Conservation (phyloP, 495 filamentous ascomycete genomes). For the Penicillium bialowiezense region DNA sequence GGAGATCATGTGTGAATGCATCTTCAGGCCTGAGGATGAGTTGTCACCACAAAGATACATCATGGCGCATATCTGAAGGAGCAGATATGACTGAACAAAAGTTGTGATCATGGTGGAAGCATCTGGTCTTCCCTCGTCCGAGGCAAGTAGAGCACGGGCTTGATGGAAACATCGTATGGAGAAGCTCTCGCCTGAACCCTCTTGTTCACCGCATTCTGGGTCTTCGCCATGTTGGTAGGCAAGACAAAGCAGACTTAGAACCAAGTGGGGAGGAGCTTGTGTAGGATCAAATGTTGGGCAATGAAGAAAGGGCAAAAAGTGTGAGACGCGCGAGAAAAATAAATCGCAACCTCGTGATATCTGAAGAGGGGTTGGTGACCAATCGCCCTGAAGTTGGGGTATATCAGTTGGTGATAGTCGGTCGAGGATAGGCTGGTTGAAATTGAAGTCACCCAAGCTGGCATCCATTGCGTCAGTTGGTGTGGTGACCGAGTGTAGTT, state of each 20-base stretch:
- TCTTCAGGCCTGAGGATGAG: conserved; percentile 28
- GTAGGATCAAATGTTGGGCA: conserved; percentile 27
- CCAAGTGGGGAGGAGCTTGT: conserved; percentile 14
- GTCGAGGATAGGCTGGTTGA: not conserved
- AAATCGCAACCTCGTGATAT: conserved; percentile 25
- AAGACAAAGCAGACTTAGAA: conserved; percentile 34
- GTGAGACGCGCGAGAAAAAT: conserved; percentile 29
- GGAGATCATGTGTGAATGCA: conserved; percentile 35
- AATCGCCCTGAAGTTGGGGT: conserved; percentile 21
- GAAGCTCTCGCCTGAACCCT: conserved; percentile 24
- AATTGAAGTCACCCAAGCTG: conserved; percentile 1
- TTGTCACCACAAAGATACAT: conserved; percentile 34
- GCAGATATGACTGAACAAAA: conserved; percentile 29
- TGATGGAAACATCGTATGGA: conserved; percentile 32
- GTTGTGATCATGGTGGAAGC: conserved; percentile 10
- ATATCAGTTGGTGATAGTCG: conserved; percentile 13
- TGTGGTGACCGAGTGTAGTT: not conserved
- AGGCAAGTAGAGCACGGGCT: conserved; percentile 22
- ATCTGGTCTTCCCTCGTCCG: conserved; percentile 11
- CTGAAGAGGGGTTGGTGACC: conserved; percentile 23
- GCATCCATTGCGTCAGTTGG: not conserved
- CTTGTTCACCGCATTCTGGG: conserved; percentile 25
- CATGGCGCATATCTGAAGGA: conserved; percentile 36
- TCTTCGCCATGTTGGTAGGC: conserved; percentile 37
- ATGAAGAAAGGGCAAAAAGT: conserved; percentile 35